phyloP scores from a whole-genome alignment of 106 monocot species.

The Apostasia shenzhenica region DNA sequence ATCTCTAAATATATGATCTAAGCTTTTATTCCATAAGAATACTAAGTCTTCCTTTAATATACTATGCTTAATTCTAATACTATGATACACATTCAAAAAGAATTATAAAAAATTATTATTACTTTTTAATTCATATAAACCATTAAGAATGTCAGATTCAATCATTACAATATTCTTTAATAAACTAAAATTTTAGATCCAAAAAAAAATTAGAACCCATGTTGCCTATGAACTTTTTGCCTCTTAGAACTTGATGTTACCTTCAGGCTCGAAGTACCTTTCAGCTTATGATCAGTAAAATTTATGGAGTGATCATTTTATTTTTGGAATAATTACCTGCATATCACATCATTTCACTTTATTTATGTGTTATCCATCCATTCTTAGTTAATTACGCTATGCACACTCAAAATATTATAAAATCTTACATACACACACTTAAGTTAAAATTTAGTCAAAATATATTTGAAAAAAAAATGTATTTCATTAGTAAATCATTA shows the following conservation, averaged over 20 bases:
- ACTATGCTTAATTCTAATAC: neutral
- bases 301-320: neutral
- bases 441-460: too few species aligned
- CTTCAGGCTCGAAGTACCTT: neutral
- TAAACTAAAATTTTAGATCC: slow-evolving; percentile 9
- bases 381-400: too few species aligned
- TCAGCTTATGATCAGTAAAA: neutral
- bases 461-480: too few species aligned
- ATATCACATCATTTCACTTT: too few species aligned
- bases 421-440: too few species aligned
- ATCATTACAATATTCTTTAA: slow-evolving; percentile 4
- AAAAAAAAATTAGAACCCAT: slow-evolving; percentile 2
- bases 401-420: too few species aligned
- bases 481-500: too few species aligned
- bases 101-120: slow-evolving; percentile 1
- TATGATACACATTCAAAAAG: neutral
- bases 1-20: too few species aligned
- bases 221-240: too few species aligned
- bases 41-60: slow-evolving; percentile 7
- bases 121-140: slow-evolving; percentile 9
- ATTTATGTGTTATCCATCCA: too few species aligned
- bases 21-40: slow-evolving; percentile 3
- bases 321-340: too few species aligned
- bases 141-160: slow-evolving; percentile 3
- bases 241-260: neutral